Percentiles rank a stretch among this genome's conserved stretches.
Conservation (phyloP, 2,329 filamentous ascomycete genomes). For the Mycogone perniciosa region DNA sequence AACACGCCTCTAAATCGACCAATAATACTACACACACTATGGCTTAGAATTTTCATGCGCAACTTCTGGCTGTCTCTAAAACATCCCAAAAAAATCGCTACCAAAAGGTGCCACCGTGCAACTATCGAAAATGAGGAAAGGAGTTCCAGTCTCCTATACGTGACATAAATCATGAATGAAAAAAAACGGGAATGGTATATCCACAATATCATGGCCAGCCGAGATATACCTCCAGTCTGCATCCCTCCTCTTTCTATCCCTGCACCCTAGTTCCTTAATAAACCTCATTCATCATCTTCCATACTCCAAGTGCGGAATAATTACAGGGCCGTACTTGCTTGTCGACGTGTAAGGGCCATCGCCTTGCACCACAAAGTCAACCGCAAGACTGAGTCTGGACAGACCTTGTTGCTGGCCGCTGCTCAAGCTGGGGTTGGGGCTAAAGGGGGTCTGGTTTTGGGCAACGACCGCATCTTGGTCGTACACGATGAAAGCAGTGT, state of each 20-base stretch:
- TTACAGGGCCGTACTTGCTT: conserved; percentile 94
- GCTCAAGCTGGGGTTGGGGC: conserved; percentile 30
- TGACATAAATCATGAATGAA: not conserved
- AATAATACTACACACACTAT: not conserved
- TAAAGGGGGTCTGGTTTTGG: conserved; percentile 31
- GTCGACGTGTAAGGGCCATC: conserved; percentile 74
- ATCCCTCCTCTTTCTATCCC: not conserved
- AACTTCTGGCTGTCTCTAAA: not conserved
- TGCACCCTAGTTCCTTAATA: not conserved
- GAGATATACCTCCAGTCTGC: not conserved
- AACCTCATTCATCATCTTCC: conserved; percentile 35
- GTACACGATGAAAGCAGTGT: conserved; percentile 87
- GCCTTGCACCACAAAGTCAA: conserved; percentile 95
- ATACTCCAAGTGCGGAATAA: conserved; percentile 80
- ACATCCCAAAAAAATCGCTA: not conserved
- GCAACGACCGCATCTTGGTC: conserved; percentile 68
- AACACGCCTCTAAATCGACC: not conserved
- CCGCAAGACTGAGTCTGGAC: conserved; percentile 73
- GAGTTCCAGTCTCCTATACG: not conserved
- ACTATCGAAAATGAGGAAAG: not conserved
- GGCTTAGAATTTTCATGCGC: not conserved
- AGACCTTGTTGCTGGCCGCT: conserved; percentile 40
- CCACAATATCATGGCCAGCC: no score
- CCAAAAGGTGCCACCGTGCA: not conserved
- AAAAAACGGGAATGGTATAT: no score